A percentile compares a stretch with the other conserved stretches of the same genome.
Conservation (phyloP, 306 rosid genomes). For the Quercus suber region DNA sequence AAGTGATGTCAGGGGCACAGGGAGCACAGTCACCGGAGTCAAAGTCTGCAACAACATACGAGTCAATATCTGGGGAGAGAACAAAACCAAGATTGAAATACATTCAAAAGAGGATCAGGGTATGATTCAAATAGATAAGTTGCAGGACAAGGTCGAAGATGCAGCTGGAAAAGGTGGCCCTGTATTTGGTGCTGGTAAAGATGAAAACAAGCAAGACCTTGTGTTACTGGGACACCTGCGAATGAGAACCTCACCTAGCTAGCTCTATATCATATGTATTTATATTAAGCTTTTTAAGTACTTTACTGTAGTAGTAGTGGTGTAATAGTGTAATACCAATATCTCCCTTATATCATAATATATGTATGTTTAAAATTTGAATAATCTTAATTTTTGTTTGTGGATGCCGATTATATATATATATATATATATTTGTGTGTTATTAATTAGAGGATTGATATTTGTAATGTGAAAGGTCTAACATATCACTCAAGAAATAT, state of each 20-base stretch:
- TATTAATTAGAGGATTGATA: no score
- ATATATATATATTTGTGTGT: no score
- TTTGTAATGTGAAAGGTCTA: no score
- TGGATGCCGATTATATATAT: no score
- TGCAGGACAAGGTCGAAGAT: constrained; percentile 60
- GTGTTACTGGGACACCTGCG: constrained; percentile 65
- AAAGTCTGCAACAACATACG: constrained; percentile 62
- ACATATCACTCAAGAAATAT: no score
- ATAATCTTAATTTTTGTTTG: no score
- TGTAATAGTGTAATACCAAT: no score
- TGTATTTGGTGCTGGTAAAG: constrained; percentile 67
- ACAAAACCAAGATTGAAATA: constrained; percentile 54
- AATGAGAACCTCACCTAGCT: no score
- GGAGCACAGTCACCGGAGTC: constrained; percentile 69
- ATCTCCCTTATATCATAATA: no score
- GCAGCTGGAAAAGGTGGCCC: constrained; percentile 80
- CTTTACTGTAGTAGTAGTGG: no score
- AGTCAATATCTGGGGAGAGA: constrained; percentile 66
- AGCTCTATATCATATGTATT: neutral
- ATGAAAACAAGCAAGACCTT: constrained; percentile 54
- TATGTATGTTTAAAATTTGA: no score
- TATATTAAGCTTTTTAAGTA: neutral
- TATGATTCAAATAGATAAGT: constrained; percentile 62
- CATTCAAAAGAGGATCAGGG: constrained; percentile 65
- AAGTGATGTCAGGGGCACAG: constrained; percentile 77